Conservation (phyloP, 352 stramenopile species). For the Phytophthora citricola region DNA sequence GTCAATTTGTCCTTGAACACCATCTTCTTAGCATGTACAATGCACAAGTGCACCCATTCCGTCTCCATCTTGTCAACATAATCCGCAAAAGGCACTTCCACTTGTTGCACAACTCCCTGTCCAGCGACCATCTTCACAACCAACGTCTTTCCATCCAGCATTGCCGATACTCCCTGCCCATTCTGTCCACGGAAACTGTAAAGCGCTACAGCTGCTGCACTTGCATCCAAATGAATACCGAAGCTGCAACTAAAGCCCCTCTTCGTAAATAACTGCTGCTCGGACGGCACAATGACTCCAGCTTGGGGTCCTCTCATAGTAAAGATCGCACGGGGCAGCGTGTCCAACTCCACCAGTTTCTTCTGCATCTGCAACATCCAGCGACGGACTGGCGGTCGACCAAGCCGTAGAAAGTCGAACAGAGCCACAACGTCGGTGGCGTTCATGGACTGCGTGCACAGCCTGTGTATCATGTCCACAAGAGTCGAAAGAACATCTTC, state of each 20-base stretch:
- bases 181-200: slow-evolving; percentile 83
- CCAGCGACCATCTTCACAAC: slow-evolving; percentile 60
- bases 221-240: slow-evolving; percentile 56
- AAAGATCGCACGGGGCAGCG: slow-evolving; percentile 72
- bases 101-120: slow-evolving; percentile 53
- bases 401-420: slow-evolving; percentile 77
- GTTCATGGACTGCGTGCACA: slow-evolving; percentile 69
- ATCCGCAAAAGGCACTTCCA: slow-evolving; percentile 64
- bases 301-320: slow-evolving; percentile 67
- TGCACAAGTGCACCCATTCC: slow-evolving; percentile 74
- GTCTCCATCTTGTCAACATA: slow-evolving; percentile 57
- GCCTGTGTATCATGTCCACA: slow-evolving; percentile 49
- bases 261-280: slow-evolving; percentile 70
- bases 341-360: slow-evolving; percentile 57
- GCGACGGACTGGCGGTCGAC: slow-evolving; percentile 44
- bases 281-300: slow-evolving; percentile 68
- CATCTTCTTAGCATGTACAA: slow-evolving; percentile 90
- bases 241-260: slow-evolving; percentile 81
- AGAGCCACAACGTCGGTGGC: slow-evolving; percentile 66
- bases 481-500: slow-evolving; percentile 42
- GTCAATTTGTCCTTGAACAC: slow-evolving; percentile 89
- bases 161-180: slow-evolving; percentile 72
- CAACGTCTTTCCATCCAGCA: slow-evolving; percentile 60
- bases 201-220: slow-evolving; percentile 45
- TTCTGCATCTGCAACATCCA: slow-evolving; percentile 71